Evolutionary conservation across 1,284 basidiomycete genomes (phyloP), one percentile per base, ranked within the genome.

Genomic region (Sanghuangporus weigelae): DNA sequence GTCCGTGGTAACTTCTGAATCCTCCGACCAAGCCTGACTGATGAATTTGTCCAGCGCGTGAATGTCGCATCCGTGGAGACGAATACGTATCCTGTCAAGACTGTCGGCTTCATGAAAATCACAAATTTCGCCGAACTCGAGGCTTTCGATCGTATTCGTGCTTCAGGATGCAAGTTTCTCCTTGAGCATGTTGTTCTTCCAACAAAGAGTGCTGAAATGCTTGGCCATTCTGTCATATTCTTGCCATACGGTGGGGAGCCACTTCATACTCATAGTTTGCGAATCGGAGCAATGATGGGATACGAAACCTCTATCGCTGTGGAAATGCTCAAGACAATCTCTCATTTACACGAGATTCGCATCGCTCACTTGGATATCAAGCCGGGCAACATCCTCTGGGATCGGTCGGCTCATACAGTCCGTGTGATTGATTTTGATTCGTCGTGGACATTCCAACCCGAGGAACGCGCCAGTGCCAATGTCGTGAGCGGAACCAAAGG

Each of bases 331-430:
- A 14, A 39, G n/a, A 44, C 36, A 4, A 11, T 40, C 42, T 39
- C 38, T 1, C 19, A 38, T 8, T 8, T 57, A n/a, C 26, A 38
- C 36, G 55, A 57, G n/a, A 31, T 57, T 36, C 38, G 36, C 38
- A 57, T 57, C 23, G n/a, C 36, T 12, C 55, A 57, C 36, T 21
- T 39, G 55, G 55, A 57, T n/a, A 57, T 57, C 36, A 57, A 40
- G 35, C 55, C 38, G 14, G 7, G 3, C 38, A 57, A 57, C 26
- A 57, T 39, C 8, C 36, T 57, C 3, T 23, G 21, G 55, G 38
- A 46, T n/a, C 44, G 7, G 6, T 46, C 44, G 11, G 3, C 16
- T 46, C 44, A 19, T 1, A 14, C 44, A 2, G 16, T 46, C 10
- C 44, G 44, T 7, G 44, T 46, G 7, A 46, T 46, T n/a, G 44